Base-by-base conservation (phyloP, 768 basidiomycete genomes). In the Serpula lacrymans region DNA sequence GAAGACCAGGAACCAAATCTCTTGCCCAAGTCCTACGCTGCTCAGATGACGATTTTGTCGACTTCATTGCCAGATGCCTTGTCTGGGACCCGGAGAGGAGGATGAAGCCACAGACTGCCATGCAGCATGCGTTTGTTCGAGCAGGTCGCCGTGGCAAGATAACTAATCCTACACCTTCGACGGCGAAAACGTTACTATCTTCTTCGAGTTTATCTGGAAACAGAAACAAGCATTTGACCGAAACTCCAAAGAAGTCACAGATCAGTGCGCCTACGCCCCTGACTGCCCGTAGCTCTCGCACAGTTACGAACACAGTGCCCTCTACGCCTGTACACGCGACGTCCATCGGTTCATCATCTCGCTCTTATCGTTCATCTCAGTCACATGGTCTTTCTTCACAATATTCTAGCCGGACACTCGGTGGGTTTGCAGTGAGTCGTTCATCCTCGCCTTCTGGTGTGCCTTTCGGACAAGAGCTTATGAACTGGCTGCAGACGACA, bases 51-150 rank as follows among this genome's bases (percentile, higher is more conserved):
- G 82, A 88, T 31, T 98, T 99, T 50, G 74, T 99, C 42, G 96
- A 99, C 66, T 99, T 99, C 60, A 86, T 98, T 48, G 75, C 88
- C 1, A 97, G 95, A 60, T 99, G 96, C 64, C 73, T 99, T n/a
- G 75, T 88, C 21, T 99, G 94, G 94, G 96, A 99, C 67, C 96
- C 96, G 7, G 95, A 98, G 53, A 79, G 89, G 37, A 79, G 96
- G 23, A 75, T 99, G 58, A 98, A 96, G 62, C 95, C 95, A 4
- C 87, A 92, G 51, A 77, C 86, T 8, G 95, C 95, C 1, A 62
- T 97, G 69, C 81, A 92, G 17, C 95, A 97, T 64, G 86, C 88
- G 9, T 97, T 92, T 67, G 74, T 96, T 43, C 70, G 82, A 14
- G 76, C 80, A 18, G 79, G 86, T 35, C 75, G 78, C 34, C 77